Evolutionary conservation across 2,329 filamentous ascomycete genomes (phyloP), one percentile per base, ranked within the genome.

Genomic region (Karstenula rhodostoma): DNA sequence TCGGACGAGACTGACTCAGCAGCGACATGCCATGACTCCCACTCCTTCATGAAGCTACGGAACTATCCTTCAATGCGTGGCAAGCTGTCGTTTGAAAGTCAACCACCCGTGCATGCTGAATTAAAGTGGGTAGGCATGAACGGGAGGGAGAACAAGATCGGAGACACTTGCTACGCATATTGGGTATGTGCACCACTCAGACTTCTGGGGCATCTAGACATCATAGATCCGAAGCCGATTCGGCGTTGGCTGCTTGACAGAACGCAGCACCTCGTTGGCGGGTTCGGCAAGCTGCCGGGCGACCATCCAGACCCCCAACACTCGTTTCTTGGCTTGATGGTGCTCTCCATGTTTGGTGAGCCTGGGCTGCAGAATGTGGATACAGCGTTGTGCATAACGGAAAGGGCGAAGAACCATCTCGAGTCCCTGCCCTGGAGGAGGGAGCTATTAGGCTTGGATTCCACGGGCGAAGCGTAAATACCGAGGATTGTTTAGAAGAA

Each of bases 111-210:
- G 0, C 90, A 89, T 65, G 77, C 83, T n/a, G 79, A 82, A 2
- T 63, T 83, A 42, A 77, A 80, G 10, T 86, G 85, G 71, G 85
- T 92, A 1, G 95, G 94, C 10, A 93, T 96, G 79, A 97, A 96
- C 71, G 95, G 95, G 27, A 88, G 95, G 52, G 89, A 87, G 74
- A 97, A 97, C 81, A 99, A 99, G 78, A 85, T 89, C 50, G 91
- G 92, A 10, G 95, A 99, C 78, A 98, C 95, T 0, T 99, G 95
- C 79, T 99, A 99, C 77, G 90, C 88, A 23, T 99, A 94, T 83
- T 99, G 95, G 95, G 92, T 92, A 0, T 85, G 85, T 4, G 93
- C 87, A 1, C 87, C 93, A 53, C 75, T 78, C 10, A 64, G 69
- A 50, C 61, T 74, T 3, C 68, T 78, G 15, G 70, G 67, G 15